Evolutionary conservation across 495 filamentous ascomycete species (phyloP), one percentile per base, ranked within the genome.

Genomic region (Evernia prunastri): DNA sequence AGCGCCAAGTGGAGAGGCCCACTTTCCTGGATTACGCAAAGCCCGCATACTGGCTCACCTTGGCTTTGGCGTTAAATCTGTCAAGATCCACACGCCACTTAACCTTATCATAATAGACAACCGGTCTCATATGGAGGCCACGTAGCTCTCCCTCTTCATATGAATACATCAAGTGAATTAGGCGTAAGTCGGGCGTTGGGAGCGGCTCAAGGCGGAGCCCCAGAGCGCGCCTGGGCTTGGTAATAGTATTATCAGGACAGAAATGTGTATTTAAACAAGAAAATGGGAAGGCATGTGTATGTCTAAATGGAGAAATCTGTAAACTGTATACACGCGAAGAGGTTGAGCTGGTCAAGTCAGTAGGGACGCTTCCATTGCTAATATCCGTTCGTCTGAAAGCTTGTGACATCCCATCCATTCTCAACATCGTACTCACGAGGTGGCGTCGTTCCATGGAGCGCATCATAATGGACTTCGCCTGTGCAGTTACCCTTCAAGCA

Each of bases 361-460:
- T 20, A 47, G n/a, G n/a, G n/a, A 11, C n/a, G n/a, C 45, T 27
- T 7, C 25, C 18, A 5, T 29, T 17, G 7, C 49, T 53, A 49
- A 23, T 56, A 63, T 12, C 63, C 66, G 37, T 65, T 62, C 27
- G 61, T 66, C 42, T 57, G 43, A 20, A 69, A 69, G 31, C 71
- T 72, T 31, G 72, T 68, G 17, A 66, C 70, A 23, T 65, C 65
- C 74, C 75, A 77, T 6, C 75, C 75, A 57, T 77, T 77, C 23
- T 66, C 63, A 17, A 60, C 45, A 58, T 71, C 63, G 47, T 71
- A 75, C 36, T 75, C 63, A 43, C 62, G 62, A 25, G 39, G 39
- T 17, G 69, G 63, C 36, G 73, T 72, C 29, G 70, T 75, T 6
- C 75, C 73, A 63, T 70, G 67, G 61, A 77, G 64, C 40, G 67